Evolutionary conservation across 371 early-diverging fungal species (phyloP).

Genomic region (Mortierella sp.): DNA sequence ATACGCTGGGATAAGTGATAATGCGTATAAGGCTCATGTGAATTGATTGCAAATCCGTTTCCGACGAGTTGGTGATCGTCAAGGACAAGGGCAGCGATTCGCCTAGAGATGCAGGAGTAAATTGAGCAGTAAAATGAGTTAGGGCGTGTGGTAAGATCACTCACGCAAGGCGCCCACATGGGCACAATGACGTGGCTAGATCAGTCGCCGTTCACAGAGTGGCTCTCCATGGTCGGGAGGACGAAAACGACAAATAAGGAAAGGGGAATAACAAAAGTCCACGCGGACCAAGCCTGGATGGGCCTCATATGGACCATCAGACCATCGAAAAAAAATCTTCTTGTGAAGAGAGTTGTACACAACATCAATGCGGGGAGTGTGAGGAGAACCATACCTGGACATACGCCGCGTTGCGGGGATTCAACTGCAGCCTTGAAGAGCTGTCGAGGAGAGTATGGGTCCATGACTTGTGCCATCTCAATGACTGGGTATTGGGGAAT

Average conservation of each 20-base stretch:
- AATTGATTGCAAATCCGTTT: constrained; percentile 29
- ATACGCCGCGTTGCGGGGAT: constrained; percentile 44
- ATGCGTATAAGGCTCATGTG: constrained; percentile 38
- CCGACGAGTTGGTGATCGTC: constrained; percentile 40
- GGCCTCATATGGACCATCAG: too few species aligned
- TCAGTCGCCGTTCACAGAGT: too few species aligned
- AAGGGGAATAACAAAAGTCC: constrained; percentile 29
- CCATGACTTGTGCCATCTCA: constrained; percentile 42
- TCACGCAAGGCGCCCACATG: too few species aligned
- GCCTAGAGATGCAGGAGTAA: constrained; percentile 14
- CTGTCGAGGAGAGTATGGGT: constrained; percentile 15
- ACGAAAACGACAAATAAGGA: constrained; percentile 5
- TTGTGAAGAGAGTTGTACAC: not conserved
- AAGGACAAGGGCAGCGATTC: constrained; percentile 35
- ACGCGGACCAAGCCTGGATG: constrained; percentile 10
- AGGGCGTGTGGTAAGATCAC: too few species aligned
- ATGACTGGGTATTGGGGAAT: constrained; percentile 40
- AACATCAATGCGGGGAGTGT: not conserved
- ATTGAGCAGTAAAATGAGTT: not conserved
- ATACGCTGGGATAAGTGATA: constrained; percentile 26
- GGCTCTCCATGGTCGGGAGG: too few species aligned
- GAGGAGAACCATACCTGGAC: constrained; percentile 30
- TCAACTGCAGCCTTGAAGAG: constrained; percentile 33
- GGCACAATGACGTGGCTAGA: too few species aligned
- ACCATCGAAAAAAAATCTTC: constrained; percentile 1